Conservation (phyloP, 106 monocot genomes). For the Acanthochlamys bracteata region DNA sequence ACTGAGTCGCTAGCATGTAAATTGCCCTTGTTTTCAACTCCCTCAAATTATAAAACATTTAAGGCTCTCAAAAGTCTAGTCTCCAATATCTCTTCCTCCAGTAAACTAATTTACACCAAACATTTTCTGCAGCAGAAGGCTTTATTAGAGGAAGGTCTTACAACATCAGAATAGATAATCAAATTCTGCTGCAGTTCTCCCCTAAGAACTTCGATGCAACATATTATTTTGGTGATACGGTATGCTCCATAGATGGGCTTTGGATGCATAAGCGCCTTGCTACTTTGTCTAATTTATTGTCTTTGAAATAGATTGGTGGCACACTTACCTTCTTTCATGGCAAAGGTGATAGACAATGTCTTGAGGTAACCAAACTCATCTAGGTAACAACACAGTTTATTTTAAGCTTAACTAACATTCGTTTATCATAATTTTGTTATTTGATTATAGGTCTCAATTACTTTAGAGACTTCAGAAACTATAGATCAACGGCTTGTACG, state of each 20-base stretch:
- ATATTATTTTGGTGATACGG: slow-evolving; percentile 96
- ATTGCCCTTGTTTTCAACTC: slow-evolving; percentile 14
- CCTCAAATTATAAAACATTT: neutral
- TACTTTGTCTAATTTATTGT: neutral
- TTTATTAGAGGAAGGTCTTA: slow-evolving; percentile 92
- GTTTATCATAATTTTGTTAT: neutral
- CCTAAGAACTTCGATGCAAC: slow-evolving; percentile 86
- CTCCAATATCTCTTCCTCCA: neutral
- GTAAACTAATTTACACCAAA: slow-evolving; percentile 34
- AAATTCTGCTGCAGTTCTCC: slow-evolving; percentile 83
- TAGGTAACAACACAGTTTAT: neutral
- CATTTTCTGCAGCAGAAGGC: slow-evolving; percentile 93
- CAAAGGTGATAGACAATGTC: slow-evolving; percentile 72
- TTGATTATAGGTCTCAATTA: slow-evolving; percentile 54
- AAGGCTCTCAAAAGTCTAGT: neutral
- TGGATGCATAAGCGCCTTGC: neutral
- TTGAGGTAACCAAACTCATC: slow-evolving; percentile 59
- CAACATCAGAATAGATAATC: slow-evolving; percentile 93
- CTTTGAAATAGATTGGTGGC: slow-evolving; percentile 76
- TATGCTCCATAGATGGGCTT: slow-evolving; percentile 13
- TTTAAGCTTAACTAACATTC: neutral
- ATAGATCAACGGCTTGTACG: slow-evolving; percentile 62
- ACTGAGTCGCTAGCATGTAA: slow-evolving; percentile 73
- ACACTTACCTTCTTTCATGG: slow-evolving; percentile 88
- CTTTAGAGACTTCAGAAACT: slow-evolving; percentile 83